A percentile compares a stretch with the other conserved stretches of the same genome.
Conservation (phyloP, 768 basidiomycete species). For the Coprinellus micaceus region DNA sequence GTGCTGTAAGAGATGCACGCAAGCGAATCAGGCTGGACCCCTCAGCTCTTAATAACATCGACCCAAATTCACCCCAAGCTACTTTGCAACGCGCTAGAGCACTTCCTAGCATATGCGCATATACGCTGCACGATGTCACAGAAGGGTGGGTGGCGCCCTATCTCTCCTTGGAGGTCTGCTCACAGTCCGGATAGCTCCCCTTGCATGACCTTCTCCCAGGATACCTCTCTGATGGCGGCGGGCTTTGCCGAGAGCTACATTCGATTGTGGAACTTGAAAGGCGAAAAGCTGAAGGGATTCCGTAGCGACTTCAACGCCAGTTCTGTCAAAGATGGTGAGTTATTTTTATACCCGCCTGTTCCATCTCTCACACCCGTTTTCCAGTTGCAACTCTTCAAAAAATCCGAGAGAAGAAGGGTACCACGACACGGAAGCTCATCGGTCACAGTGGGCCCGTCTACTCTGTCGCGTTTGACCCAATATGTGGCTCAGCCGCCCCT, state of each 20-base stretch:
- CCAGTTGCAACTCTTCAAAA: conserved; percentile 58
- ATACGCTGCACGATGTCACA: conserved; percentile 91
- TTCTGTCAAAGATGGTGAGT: conserved; percentile 68
- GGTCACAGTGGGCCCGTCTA: conserved; percentile 98
- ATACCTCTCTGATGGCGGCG: conserved; percentile 88
- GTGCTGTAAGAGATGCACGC: conserved; percentile 80
- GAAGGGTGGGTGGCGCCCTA: conserved; percentile 66
- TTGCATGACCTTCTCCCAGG: conserved; percentile 84
- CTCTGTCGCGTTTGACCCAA: conserved; percentile 88
- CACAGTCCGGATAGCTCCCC: conserved; percentile 55
- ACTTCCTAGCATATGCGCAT: conserved; percentile 90
- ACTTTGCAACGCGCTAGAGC: conserved; percentile 56
- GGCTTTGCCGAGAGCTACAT: conserved; percentile 97
- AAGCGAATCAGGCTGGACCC: conserved; percentile 92
- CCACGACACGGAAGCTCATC: conserved; percentile 88
- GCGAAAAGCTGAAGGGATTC: conserved; percentile 77
- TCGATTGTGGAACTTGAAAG: conserved; percentile 91
- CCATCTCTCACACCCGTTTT: not conserved
- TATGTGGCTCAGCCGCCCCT: conserved; percentile 78
- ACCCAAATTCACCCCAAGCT: conserved; percentile 57
- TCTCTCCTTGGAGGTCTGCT: not conserved
- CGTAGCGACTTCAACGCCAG: conserved; percentile 71
- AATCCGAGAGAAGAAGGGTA: conserved; percentile 76
- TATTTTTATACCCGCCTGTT: not conserved
- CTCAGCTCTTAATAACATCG: conserved; percentile 52